Evolutionary conservation across 768 basidiomycete genomes (phyloP), one percentile per base, ranked within the genome.

Genomic region (Tephrocybe sp.): DNA sequence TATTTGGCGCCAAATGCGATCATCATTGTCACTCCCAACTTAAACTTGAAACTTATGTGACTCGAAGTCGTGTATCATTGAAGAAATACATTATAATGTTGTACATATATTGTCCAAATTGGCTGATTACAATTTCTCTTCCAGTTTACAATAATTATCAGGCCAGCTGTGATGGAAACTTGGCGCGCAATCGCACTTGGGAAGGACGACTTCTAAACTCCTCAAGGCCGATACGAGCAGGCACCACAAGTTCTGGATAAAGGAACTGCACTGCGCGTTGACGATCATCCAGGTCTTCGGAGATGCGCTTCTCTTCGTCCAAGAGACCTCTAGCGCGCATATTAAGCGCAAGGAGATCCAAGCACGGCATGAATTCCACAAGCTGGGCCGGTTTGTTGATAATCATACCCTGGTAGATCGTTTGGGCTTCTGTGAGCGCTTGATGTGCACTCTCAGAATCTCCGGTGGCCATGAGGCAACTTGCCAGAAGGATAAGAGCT

Each of bases 221-320:
- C n/a, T 42, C 50, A 17, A 55, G 41, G 19, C 30, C 19, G 30
- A 20, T 38, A 16, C 13, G 49, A 7, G 45, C 39, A 20, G 41
- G 32, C 12, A 11, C 9, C 5, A 45, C 55, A 9, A 56, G 19
- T 17, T 56, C 47, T 14, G 55, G 52, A 49, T 46, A 45, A 16
- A 56, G 53, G 1, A 44, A 47, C 30, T 53, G 42, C 40, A 56
- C 36, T 22, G 30, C 34, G 11, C 17, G 33, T 30, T 44, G 23
- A 10, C 48, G 46, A n/a, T 53, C 52, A 19, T 2, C 26, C 6
- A 49, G 5, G 39, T 56, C 55, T 4, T 39, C 20, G 22, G 31
- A 17, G 31, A 40, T 33, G 31, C 20, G 8, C n/a, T 30, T 40
- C 4, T 17, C 47, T 6, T 56, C 51, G 3, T n/a, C 23, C 26